Evolutionary conservation across 306 rosid species (phyloP), one percentile per base, ranked within the genome.

Genomic region (Sophora flavescens): DNA sequence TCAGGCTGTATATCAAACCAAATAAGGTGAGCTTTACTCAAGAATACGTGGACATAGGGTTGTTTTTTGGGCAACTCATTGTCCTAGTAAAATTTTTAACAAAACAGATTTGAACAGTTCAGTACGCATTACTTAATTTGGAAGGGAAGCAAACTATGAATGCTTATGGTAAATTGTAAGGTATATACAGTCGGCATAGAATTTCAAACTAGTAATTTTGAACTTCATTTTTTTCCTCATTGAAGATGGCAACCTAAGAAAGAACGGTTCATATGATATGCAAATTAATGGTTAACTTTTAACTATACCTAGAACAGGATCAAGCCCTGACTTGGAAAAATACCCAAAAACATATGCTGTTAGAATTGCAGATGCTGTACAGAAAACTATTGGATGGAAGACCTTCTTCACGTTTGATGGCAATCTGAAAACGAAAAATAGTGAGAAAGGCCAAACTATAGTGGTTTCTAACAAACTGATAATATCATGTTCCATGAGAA

Each of bases 371-470:
- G 92, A 88, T 22, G 67, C 62, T 3, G 93, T 73, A 62, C 93
- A 92, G 77, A 89, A 88, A 63, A 92, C 78, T 66, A 92, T 90
- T 39, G 96, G 97, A 80, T 92, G 97, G 78, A 92, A 83, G 65
- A 88, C 84, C 66, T 73, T 86, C 86, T 84, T 88, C 84, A 90
- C 80, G 4, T 3, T 56, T 73, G 96, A 81, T 44, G 97, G 96
- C 74, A 90, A 86, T 63, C 97, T 92, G 89, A 41, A 81, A 86
- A 74, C 51, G 5, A 63, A 70, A 70, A 41, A 78, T 16, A 36
- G 45, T 54, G 70, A 59, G 61, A 76, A 60, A 76, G 30, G 41
- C 61, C 1, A 69, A 66, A 70, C 42, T 39, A 33, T 26, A 76
- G 44, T 64, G 62, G 15, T 63, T 14, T 18, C 45, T 42, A 42